Base-by-base conservation (phyloP, 148 eudicot genomes). In the Rhododendron griersonianum region DNA sequence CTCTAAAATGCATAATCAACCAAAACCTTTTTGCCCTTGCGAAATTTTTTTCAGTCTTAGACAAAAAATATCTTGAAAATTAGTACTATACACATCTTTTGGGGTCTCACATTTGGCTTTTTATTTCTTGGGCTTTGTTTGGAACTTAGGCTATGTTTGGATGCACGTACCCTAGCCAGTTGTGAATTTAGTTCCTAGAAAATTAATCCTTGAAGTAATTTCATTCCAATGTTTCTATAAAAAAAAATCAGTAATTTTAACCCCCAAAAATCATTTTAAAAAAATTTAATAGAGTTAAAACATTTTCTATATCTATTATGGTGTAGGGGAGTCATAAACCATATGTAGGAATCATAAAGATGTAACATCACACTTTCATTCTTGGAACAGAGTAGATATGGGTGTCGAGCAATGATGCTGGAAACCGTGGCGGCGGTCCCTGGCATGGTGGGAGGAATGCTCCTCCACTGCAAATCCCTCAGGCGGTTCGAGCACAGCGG, bases 371-470 rank as follows among this genome's bases (percentile, higher is more conserved):
- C 37, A 35, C 37, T 35, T 35, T 44, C 45, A 5, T 44, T 44
- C 45, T 0, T 23, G 47, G n/a, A 10, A 80, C 91, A 96, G 96
- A 96, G 95, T 87, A 89, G 98, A 48, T 95, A 94, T 83, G 97
- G 96, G 33, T 96, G 96, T 81, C 95, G 95, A n/a, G 98, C 98
- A 80, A 91, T 94, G 98, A 94, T 96, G 94, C 90, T 96, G 9
- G 98, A 96, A 84, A 96, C 98, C 0, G 98, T 96, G 50, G 98
- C 98, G 7, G 98, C 96, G 6, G 98, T 96, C 25, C 98, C 98
- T 5, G 98, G 98, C 83, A 96, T 96, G 98, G 98, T 96, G 0
- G 98, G 95, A 35, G 98, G 98, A 6, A 87, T 96, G 98, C 94
- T 96, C 8, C 94, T 96, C 18, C 98, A 96, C 91, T 33, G 1